phyloP scores from a whole-genome alignment of 2,329 filamentous ascomycete species.

The Penicillium sp. region DNA sequence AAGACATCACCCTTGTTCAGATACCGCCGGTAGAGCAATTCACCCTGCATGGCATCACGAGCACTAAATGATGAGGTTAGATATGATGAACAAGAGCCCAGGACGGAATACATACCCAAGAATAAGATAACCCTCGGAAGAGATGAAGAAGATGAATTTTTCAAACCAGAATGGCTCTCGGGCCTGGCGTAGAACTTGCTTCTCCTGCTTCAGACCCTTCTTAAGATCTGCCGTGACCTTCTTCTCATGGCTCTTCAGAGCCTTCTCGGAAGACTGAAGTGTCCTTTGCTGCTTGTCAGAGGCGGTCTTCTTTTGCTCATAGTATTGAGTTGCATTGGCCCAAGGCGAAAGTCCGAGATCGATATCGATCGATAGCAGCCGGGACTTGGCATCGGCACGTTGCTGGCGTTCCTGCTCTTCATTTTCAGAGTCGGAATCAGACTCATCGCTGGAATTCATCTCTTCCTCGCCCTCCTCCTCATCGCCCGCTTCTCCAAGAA shows the following conservation, averaged over 20 bases:
- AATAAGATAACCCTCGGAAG: conserved; percentile 89
- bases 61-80: conserved; percentile 44
- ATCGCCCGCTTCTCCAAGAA: conserved; percentile 66
- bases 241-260: conserved; percentile 82
- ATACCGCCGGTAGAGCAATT: conserved; percentile 83
- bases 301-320: conserved; percentile 79
- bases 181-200: conserved; percentile 76
- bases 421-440: conserved; percentile 47
- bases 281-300: conserved; percentile 87
- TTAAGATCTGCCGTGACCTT: conserved; percentile 84
- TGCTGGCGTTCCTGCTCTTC: conserved; percentile 27
- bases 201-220: conserved; percentile 86
- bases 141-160: conserved; percentile 94
- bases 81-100: background rate
- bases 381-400: conserved; percentile 25
- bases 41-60: conserved; percentile 82
- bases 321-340: conserved; percentile 87
- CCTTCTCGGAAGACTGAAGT: conserved; percentile 70
- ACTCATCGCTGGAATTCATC: conserved; percentile 58
- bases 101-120: conserved; percentile 52
- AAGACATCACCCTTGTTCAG: conserved; percentile 87
- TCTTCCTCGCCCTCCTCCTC: conserved; percentile 63
- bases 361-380: conserved; percentile 70
- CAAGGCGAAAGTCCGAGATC: conserved; percentile 77
- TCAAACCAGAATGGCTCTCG: conserved; percentile 91